phyloP scores from a whole-genome alignment of 805 yeast genomes.

The Saccharomycopsis javanensis region DNA sequence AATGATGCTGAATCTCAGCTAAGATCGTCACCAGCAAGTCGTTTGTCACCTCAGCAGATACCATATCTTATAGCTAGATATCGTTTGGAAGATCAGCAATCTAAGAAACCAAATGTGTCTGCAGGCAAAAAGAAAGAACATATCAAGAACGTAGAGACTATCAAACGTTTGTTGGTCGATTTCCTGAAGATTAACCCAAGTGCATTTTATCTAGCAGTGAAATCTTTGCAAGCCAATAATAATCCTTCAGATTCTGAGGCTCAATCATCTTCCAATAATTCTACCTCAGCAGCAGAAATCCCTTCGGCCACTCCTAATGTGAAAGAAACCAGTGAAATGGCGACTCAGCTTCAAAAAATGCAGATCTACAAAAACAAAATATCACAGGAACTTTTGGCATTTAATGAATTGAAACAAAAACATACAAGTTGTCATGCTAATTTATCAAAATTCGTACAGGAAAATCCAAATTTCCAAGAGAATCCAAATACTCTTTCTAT shows the following conservation, averaged over 20 bases:
- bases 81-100: slow-evolving; percentile 10
- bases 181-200: slow-evolving; percentile 7
- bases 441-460: background rate
- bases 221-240: slow-evolving; percentile 1
- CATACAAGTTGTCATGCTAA: background rate
- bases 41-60: slow-evolving; percentile 7
- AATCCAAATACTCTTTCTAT: background rate
- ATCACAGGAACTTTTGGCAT: background rate
- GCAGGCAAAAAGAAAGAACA: slow-evolving; percentile 17
- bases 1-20: background rate
- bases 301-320: background rate
- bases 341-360: background rate
- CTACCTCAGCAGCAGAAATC: background rate
- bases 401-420: background rate
- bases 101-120: slow-evolving; percentile 2
- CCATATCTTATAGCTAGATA: slow-evolving; percentile 15
- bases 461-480: background rate
- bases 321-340: background rate
- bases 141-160: slow-evolving; percentile 12
- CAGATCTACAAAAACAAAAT: background rate
- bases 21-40: background rate
- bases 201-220: background rate
- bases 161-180: slow-evolving; percentile 8
- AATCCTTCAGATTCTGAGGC: background rate
- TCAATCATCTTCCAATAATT: background rate